Base-by-base conservation (phyloP, 2,329 filamentous ascomycete genomes). In the Waltergamsia citrina region DNA sequence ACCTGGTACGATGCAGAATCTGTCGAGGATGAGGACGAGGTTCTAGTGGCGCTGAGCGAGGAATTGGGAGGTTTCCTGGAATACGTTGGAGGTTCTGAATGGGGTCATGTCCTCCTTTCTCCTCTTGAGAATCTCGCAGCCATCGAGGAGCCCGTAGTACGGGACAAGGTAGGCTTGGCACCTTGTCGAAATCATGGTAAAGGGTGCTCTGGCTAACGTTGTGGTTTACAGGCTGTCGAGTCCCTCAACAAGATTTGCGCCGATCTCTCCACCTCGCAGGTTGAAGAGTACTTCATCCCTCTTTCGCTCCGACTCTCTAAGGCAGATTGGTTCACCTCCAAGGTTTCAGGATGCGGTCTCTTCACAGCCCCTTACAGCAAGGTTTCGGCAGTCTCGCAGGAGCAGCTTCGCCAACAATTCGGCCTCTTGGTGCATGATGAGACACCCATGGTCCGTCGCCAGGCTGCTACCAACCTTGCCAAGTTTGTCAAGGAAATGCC, bases 311-410 rank as follows among this genome's bases (percentile, higher is more conserved):
- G 92, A 55, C 84, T 98, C 41, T 93, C 92, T 45, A 98, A 96
- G 74, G 92, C 92, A 63, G 92, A 98, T 65, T 98, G 92, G 92
- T 98, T 98, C 63, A 98, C 92, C 38, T 96, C 92, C 44, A 98
- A 96, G 67, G 92, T 98, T 44, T 98, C 92, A 21, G 92, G 90
- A 42, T 94, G 90, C 44, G 92, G 92, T 42, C 81, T 98, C 42
- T 98, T 90, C 68, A 92, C 85, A 56, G 77, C 80, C 32, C 90
- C 92, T 44, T 98, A 98, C 69, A 82, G 80, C 51, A 94, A 93
- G 69, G 86, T 92, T 39, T 82, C 86, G 36, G 74, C 81, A 33
- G 72, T 79, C n/a, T 78, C 88, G 46, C 92, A 98, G 65, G 86
- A 94, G 64, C 81, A 81, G 49, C 79, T 98, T 39, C 78, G 92